A percentile compares a stretch with the other conserved stretches of the same genome.
These are phyloP conservation scores for Boletus hoseneyae DNA, from an alignment of 1,284 basidiomycete species.

Conservation along the genomic window DNA sequence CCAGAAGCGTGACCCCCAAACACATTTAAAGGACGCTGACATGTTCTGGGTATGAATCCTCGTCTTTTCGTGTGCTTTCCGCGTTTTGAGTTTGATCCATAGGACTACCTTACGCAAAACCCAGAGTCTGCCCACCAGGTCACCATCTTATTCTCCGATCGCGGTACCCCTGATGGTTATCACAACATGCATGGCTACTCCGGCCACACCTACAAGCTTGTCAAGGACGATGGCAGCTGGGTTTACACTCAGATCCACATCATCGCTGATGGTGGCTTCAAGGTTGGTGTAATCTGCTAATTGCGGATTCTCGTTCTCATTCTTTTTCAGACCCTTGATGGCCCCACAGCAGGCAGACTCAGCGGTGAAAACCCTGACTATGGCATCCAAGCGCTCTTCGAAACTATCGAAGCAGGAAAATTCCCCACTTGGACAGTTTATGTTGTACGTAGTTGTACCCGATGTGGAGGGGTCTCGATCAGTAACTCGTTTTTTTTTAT, in stretches of 20 bases:
- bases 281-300: constrained; percentile 38
- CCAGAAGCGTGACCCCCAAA: constrained; percentile 89
- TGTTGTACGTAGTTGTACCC: constrained; percentile 44
- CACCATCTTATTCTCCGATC: constrained; percentile 87
- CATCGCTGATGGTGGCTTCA: constrained; percentile 73
- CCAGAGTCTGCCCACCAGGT: constrained; percentile 91
- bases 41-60: constrained; percentile 66
- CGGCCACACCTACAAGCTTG: constrained; percentile 90
- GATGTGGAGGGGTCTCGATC: not conserved
- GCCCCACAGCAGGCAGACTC: constrained; percentile 51
- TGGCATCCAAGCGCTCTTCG: constrained; percentile 72
- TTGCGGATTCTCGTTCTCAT: not conserved
- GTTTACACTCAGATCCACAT: constrained; percentile 84
- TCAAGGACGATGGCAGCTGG: constrained; percentile 80
- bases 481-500: constrained; percentile 14
- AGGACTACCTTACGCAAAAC: constrained; percentile 92
- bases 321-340: constrained; percentile 53
- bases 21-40: constrained; percentile 80
- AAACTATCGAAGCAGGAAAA: constrained; percentile 75
- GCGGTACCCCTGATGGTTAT: constrained; percentile 85
- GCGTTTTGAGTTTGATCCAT: constrained; percentile 1
- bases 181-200: constrained; percentile 87
- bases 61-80: not conserved
- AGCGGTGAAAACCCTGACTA: constrained; percentile 82
- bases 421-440: constrained; percentile 80